Evolutionary conservation across 2,329 filamentous ascomycete genomes (phyloP).

Genomic region (Claviceps africana): DNA sequence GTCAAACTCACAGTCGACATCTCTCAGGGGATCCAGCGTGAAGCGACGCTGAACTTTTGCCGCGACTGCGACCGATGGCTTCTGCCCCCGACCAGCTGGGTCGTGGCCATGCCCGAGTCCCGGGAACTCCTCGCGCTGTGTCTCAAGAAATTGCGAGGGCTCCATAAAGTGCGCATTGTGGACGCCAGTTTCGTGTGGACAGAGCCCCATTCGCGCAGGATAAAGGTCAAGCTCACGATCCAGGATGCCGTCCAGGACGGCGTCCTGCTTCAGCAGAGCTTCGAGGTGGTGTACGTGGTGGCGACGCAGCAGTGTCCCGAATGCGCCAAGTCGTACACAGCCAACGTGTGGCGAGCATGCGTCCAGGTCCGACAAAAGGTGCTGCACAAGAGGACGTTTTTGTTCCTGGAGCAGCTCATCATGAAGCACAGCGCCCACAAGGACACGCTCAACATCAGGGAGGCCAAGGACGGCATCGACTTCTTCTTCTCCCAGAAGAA

Average conservation of each 20-base stretch:
- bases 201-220: slow-evolving; percentile 81
- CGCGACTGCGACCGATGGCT: slow-evolving; percentile 91
- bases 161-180: slow-evolving; percentile 85
- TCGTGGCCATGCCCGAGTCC: slow-evolving; percentile 72
- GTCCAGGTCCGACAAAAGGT: slow-evolving; percentile 97
- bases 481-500: slow-evolving; percentile 89
- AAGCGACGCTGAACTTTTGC: slow-evolving; percentile 83
- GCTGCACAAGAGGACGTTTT: slow-evolving; percentile 68
- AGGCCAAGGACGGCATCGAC: slow-evolving; percentile 88
- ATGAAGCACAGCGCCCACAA: slow-evolving; percentile 84
- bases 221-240: slow-evolving; percentile 92
- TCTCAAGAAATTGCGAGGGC: slow-evolving; percentile 70
- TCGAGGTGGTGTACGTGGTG: slow-evolving; percentile 87
- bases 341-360: slow-evolving; percentile 85
- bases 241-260: slow-evolving; percentile 55
- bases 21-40: slow-evolving; percentile 77
- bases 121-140: slow-evolving; percentile 87
- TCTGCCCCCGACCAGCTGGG: slow-evolving; percentile 73
- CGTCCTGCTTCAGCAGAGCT: slow-evolving; percentile 72
- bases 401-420: slow-evolving; percentile 79
- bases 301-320: slow-evolving; percentile 90
- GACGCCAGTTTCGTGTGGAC: slow-evolving; percentile 98
- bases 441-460: slow-evolving; percentile 96
- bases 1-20: slow-evolving; percentile 91
- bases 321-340: slow-evolving; percentile 89